Conservation (phyloP, 192 early-diverging fungal genomes). For the Umbelopsis vinacea region DNA sequence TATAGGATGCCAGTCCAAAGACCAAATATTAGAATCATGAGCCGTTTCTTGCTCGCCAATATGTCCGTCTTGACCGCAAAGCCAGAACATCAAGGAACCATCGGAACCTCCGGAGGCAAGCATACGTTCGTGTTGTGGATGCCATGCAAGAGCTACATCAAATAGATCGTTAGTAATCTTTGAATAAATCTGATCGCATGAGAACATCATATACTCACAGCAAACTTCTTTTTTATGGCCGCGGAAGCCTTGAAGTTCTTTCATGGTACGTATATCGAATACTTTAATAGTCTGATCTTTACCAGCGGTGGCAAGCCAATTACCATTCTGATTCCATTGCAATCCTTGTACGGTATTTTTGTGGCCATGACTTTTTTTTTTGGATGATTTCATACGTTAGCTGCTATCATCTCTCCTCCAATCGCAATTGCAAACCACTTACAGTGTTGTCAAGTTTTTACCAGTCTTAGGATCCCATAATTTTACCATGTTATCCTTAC, state of each 20-base stretch:
- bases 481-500: slow-evolving; percentile 95
- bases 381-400: not conserved
- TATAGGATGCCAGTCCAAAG: slow-evolving; percentile 95
- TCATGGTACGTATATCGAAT: slow-evolving; percentile 94
- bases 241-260: slow-evolving; percentile 83
- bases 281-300: slow-evolving; percentile 91
- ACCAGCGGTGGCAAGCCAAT: slow-evolving; percentile 92
- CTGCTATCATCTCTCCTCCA: not conserved
- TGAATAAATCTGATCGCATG: not conserved
- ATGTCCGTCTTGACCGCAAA: slow-evolving; percentile 45
- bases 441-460: slow-evolving; percentile 84
- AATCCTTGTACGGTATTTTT: slow-evolving; percentile 90
- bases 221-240: slow-evolving; percentile 90
- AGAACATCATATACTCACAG: slow-evolving; percentile 51
- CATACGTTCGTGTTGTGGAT: slow-evolving; percentile 89
- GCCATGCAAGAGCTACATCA: slow-evolving; percentile 85
- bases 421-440: slow-evolving; percentile 23
- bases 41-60: slow-evolving; percentile 65
- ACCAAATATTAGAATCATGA: slow-evolving; percentile 91
- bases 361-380: slow-evolving; percentile 85
- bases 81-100: slow-evolving; percentile 85
- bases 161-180: not conserved
- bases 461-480: slow-evolving; percentile 97
- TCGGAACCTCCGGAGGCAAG: slow-evolving; percentile 93
- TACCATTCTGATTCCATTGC: slow-evolving; percentile 97